Percentiles rank a stretch among this genome's conserved stretches.
phyloP scores from a whole-genome alignment of 768 basidiomycete genomes.

The Strobilomyces dryophilus region DNA sequence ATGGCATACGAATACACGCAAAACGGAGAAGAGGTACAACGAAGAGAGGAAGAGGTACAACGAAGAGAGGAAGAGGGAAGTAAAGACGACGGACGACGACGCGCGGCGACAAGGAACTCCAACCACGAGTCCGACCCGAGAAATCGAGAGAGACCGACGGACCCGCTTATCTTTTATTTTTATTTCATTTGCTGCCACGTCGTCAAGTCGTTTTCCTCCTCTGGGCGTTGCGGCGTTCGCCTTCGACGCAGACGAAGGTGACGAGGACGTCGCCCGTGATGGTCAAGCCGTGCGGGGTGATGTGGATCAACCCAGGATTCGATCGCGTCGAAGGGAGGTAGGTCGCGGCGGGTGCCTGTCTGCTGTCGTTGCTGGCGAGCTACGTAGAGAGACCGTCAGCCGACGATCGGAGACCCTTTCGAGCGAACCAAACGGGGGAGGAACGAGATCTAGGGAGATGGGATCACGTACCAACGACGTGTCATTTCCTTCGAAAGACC shows the following conservation, averaged over 20 bases:
- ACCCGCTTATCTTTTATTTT: no score
- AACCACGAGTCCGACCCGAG: background rate
- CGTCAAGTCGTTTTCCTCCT: constrained; percentile 13
- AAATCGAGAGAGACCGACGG: background rate
- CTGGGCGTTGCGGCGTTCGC: constrained; percentile 28
- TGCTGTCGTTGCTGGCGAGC: constrained; percentile 33
- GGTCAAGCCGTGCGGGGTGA: constrained; percentile 31
- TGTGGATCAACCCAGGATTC: constrained; percentile 30
- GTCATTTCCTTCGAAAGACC: constrained; percentile 31
- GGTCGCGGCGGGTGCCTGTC: constrained; percentile 30
- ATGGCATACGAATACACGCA: no score
- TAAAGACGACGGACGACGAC: background rate
- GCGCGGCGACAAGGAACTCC: background rate
- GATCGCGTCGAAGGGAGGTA: constrained; percentile 22
- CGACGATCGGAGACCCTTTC: background rate
- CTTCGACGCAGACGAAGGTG: constrained; percentile 31
- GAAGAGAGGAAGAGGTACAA: background rate
- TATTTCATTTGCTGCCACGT: background rate
- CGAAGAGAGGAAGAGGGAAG: background rate
- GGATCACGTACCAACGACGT: constrained; percentile 24
- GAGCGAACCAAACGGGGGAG: background rate
- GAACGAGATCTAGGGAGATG: background rate
- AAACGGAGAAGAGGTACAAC: no score
- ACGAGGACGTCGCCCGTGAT: constrained; percentile 31
- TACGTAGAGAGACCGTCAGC: constrained; percentile 3